phyloP scores from a whole-genome alignment of 148 eudicot genomes.

The Rhododendron simsii region DNA sequence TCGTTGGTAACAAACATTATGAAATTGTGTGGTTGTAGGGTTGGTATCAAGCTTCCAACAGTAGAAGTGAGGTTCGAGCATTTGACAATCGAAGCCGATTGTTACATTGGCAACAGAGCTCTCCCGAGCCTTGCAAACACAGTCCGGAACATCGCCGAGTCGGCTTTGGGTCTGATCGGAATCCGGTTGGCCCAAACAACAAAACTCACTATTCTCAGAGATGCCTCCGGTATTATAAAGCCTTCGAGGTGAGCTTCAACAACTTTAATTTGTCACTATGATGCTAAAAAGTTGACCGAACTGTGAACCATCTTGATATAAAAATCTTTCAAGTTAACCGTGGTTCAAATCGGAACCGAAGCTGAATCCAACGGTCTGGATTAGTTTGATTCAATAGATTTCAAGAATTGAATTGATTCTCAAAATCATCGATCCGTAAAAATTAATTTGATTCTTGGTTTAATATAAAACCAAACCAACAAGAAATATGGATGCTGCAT shows the following conservation, averaged over 20 bases:
- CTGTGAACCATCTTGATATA: no score
- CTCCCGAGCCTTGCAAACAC: conserved; percentile 80
- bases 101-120: conserved; percentile 78
- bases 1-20: neutral
- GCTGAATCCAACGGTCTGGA: neutral
- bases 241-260: conserved; percentile 60
- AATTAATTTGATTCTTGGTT: no score
- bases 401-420: neutral
- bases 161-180: conserved; percentile 50
- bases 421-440: neutral
- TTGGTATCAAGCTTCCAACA: conserved; percentile 79
- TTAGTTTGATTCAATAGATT: neutral
- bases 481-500: neutral
- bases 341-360: neutral
- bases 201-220: conserved; percentile 74
- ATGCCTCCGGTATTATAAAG: conserved; percentile 72
- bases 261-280: neutral
- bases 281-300: no score
- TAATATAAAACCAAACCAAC: no score
- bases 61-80: conserved; percentile 75
- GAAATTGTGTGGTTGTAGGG: conserved; percentile 38
- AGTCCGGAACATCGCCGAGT: conserved; percentile 54
- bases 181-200: conserved; percentile 52
- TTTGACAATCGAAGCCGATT: conserved; percentile 71
- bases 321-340: neutral